Percentiles rank a stretch among this genome's conserved stretches.
phyloP scores from a whole-genome alignment of 331 rosid species.

The Stylosanthes scabra region DNA sequence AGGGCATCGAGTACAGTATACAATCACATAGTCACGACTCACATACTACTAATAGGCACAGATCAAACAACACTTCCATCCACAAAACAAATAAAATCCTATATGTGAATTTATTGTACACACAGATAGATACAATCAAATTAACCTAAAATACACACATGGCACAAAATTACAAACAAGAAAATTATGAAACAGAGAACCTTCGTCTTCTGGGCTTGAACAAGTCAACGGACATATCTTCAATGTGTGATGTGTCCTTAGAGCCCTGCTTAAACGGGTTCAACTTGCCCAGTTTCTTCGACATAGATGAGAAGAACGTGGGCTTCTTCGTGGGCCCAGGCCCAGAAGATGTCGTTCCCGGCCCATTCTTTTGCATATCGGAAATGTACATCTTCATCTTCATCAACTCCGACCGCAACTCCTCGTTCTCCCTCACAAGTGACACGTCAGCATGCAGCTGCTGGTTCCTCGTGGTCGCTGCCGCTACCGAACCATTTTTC shows the following conservation, averaged over 20 bases:
- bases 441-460: slow-evolving; percentile 72
- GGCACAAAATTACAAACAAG: background rate
- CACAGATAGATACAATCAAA: background rate
- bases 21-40: too few relatives aligned
- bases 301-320: slow-evolving; percentile 72
- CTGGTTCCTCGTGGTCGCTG: slow-evolving; percentile 46
- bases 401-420: slow-evolving; percentile 62
- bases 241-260: slow-evolving; percentile 72
- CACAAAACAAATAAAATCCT: slow-evolving; percentile 6
- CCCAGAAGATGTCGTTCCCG: slow-evolving; percentile 36
- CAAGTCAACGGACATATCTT: slow-evolving; percentile 55
- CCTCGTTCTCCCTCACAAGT: slow-evolving; percentile 79
- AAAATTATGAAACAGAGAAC: slow-evolving; percentile 74
- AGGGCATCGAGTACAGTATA: too few relatives aligned
- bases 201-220: slow-evolving; percentile 89
- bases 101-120: background rate
- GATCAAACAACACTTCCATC: background rate
- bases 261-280: slow-evolving; percentile 83
- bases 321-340: slow-evolving; percentile 39
- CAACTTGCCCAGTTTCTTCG: slow-evolving; percentile 72
- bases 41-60: background rate
- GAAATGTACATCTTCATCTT: slow-evolving; percentile 82
- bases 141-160: background rate
- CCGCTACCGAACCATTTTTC: slow-evolving; percentile 8
- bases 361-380: slow-evolving; percentile 58